Percentiles rank a stretch among this genome's conserved stretches.
phyloP scores from a whole-genome alignment of 192 early-diverging fungal species.

The Coemansia sp. region DNA sequence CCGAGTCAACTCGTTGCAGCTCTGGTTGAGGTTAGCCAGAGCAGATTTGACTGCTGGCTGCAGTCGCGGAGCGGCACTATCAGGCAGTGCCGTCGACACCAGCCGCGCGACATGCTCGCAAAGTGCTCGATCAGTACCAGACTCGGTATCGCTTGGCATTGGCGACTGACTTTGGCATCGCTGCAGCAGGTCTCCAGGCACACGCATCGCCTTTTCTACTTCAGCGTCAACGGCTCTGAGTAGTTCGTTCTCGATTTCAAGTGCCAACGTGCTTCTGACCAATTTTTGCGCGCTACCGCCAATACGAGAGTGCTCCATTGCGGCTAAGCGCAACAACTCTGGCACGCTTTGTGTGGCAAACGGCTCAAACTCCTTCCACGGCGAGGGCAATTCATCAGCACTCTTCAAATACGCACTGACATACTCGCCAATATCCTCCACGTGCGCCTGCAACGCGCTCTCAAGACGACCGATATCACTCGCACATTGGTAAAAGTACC shows the following conservation, averaged over 20 bases:
- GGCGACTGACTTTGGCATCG: background rate
- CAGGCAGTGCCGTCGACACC: background rate
- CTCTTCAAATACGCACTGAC: constrained; percentile 5
- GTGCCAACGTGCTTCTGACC: background rate
- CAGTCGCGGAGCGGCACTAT: background rate
- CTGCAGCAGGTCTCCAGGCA: constrained; percentile 1
- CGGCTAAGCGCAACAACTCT: constrained; percentile 16
- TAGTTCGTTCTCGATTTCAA: constrained; percentile 16
- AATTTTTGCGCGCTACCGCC: background rate
- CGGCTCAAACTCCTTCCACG: constrained; percentile 46
- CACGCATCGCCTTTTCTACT: constrained; percentile 5
- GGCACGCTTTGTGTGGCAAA: constrained; percentile 20
- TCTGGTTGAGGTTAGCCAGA: constrained; percentile 19
- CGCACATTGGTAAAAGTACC: constrained; percentile 34
- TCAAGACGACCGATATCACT: constrained; percentile 14
- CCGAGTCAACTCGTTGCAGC: constrained; percentile 15
- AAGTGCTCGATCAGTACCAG: background rate
- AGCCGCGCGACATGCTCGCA: constrained; percentile 2
- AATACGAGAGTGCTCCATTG: constrained; percentile 21
- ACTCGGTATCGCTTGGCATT: background rate
- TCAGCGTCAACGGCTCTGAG: constrained; percentile 14
- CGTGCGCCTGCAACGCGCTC: background rate
- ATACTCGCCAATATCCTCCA: constrained; percentile 10
- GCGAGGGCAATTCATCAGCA: constrained; percentile 29
- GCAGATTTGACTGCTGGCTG: background rate